Conservation (phyloP, 257 asterid genomes). For the Sherardia arvensis region DNA sequence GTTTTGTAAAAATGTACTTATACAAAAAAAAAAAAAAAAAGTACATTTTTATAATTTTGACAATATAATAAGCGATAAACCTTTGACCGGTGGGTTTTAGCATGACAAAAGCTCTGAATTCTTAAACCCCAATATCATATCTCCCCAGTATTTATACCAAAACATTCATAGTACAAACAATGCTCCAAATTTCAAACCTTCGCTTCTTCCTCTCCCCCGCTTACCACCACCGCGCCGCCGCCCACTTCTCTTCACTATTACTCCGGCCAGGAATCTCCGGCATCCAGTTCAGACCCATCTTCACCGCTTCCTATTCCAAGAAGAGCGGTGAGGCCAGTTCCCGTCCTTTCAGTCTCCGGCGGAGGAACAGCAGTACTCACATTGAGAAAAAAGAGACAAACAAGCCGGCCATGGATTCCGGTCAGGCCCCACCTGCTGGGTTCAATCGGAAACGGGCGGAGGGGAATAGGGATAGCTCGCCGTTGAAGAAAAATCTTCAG, state of each 20-base stretch:
- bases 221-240: slow-evolving; percentile 37
- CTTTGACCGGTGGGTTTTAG: not conserved
- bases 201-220: slow-evolving; percentile 68
- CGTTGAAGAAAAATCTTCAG: slow-evolving; percentile 51
- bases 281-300: slow-evolving; percentile 18
- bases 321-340: slow-evolving; percentile 16
- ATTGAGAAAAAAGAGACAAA: slow-evolving; percentile 17
- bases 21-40: too few relatives aligned
- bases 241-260: slow-evolving; percentile 19
- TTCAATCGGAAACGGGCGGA: slow-evolving; percentile 81
- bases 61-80: too few relatives aligned
- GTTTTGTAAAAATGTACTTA: too few relatives aligned
- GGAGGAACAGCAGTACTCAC: slow-evolving; percentile 25
- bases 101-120: not conserved
- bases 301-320: slow-evolving; percentile 37
- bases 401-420: slow-evolving; percentile 51
- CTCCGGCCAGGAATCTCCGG: slow-evolving; percentile 5
- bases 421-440: slow-evolving; percentile 18
- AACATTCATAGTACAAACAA: slow-evolving; percentile 10
- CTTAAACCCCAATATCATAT: not conserved
- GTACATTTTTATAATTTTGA: too few relatives aligned
- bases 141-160: not conserved
- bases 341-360: slow-evolving; percentile 22
- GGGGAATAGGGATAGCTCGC: slow-evolving; percentile 49
- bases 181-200: slow-evolving; percentile 55